Base-by-base conservation (phyloP, 2,329 filamentous ascomycete species). In the Calonectria multiphialidica region DNA sequence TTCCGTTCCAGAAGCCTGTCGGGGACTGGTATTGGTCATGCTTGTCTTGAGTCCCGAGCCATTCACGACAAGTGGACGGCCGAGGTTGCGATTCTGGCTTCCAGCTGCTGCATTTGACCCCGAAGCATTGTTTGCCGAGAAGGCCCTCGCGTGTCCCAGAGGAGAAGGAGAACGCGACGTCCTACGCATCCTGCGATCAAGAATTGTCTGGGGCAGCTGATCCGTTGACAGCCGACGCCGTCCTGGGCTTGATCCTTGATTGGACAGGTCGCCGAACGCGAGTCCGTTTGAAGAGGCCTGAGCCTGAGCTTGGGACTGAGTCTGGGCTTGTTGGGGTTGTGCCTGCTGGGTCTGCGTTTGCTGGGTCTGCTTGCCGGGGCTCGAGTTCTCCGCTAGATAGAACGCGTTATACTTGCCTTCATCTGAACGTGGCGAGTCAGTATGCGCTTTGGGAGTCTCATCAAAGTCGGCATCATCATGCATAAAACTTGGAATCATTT, bases 141-240 rank as follows among this genome's bases (percentile, higher is more conserved):
- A 84, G 1, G 85, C 84, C 59, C 88, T 85, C 50, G 83, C 80
- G 70, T 90, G 88, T 4, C 88, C 87, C 2, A 89, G 81, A 0
- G 90, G 89, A 4, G 90, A 91, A 15, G 89, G 89, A 6, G 90
- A 91, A 16, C 89, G 85, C 2, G 89, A 90, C 2, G 86, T 86
- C 44, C 88, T 84, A 75, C 85, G 86, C 80, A 90, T 89, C 45
- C 88, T 83, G 28, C 87, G 84, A 66, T 90, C 88, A 8, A 90
- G 82, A 28, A 90, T 85, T 13, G 86, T 86, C 76, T 90, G 89
- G 0, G 89, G 87, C 5, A 88, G 81, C 72, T 90, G 87, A 53
- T 90, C 89, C 1, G 88, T 88, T 0, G 89, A 90, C 13, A 88
- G 79, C 15, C 88, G 84, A 35, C 87, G 84, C 47, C 87, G 84